Evolutionary conservation across 148 eudicot species (phyloP), one percentile per base, ranked within the genome.

Genomic region (Amaranthus palmeri): DNA sequence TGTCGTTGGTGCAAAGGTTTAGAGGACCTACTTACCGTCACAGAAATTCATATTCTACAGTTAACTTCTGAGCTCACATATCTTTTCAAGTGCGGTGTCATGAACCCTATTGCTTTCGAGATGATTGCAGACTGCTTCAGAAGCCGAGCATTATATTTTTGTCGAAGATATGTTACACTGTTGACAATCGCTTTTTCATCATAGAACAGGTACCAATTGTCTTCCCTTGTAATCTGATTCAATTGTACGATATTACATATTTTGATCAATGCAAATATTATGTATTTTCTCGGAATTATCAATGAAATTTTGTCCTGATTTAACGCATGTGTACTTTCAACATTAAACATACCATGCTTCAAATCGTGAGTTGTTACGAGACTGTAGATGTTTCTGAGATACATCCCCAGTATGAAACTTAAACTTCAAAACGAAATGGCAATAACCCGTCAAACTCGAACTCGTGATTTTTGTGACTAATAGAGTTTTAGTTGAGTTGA

Each of bases 31-130:
- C 89, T 55, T 73, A 86, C 72, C 80, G 82, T 70, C 84, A 86
- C 70, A 82, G 92, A 62, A 92, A 86, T 83, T 86, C 99, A 10
- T 95, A 88, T 79, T 89, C 99, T 66, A 86, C 90, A 8, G 96
- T 92, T 41, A 80, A 92, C 75, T 91, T 92, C 72, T 95, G 89
- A 90, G 71, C 44, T 17, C 56, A 14, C 2, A 11, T 64, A 54
- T 58, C 57, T 2, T 48, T n/a, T 14, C 71, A 25, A 70, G 61
- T 65, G 58, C 45, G 25, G 53, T 41, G 25, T 25, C 36, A 25
- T 25, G 36, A 25, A 25, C 36, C 36, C 10, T 46, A 3, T 11
- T 3, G n/a, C 10, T 61, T 4, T 40, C 25, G 2, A 54, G 74
- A 62, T 73, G 77, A 54, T 69, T 52, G 41, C 44, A 54, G 70